Percentiles rank a stretch among this genome's conserved stretches.
These are phyloP conservation scores for Blakeslea trispora DNA, from an alignment of 371 early-diverging fungal genomes.

Conservation along the genomic window DNA sequence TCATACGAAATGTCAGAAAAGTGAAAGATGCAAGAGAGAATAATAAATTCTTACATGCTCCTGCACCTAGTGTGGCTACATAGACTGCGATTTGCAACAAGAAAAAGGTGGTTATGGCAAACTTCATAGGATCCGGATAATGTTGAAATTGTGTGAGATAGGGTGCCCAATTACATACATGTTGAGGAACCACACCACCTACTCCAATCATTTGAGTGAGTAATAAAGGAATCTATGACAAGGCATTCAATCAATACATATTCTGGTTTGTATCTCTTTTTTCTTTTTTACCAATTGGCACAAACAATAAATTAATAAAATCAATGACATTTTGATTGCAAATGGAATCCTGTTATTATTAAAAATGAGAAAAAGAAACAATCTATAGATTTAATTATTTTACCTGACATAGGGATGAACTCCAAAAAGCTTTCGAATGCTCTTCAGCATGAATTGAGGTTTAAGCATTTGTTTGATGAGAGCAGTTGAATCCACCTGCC, in stretches of 20 bases:
- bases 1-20: background rate
- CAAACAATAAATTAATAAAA: conserved; percentile 38
- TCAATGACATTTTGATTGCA: conserved; percentile 40
- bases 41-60: conserved; percentile 38
- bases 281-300: conserved; percentile 36
- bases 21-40: no score
- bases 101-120: conserved; percentile 37
- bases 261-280: background rate
- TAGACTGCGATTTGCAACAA: conserved; percentile 41
- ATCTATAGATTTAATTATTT: no score
- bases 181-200: conserved; percentile 42
- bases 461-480: background rate
- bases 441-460: background rate
- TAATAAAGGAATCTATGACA: conserved; percentile 43
- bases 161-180: conserved; percentile 46
- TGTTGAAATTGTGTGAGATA: conserved; percentile 41
- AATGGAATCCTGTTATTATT: conserved; percentile 36
- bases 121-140: conserved; percentile 36
- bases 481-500: background rate
- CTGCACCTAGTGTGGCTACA: conserved; percentile 42
- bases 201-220: conserved; percentile 45
- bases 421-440: conserved; percentile 24
- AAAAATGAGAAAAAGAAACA: no score
- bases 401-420: conserved; percentile 35
- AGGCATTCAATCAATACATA: no score